Conservation (phyloP, 2,329 filamentous ascomycete species). For the Penicillium sp. region DNA sequence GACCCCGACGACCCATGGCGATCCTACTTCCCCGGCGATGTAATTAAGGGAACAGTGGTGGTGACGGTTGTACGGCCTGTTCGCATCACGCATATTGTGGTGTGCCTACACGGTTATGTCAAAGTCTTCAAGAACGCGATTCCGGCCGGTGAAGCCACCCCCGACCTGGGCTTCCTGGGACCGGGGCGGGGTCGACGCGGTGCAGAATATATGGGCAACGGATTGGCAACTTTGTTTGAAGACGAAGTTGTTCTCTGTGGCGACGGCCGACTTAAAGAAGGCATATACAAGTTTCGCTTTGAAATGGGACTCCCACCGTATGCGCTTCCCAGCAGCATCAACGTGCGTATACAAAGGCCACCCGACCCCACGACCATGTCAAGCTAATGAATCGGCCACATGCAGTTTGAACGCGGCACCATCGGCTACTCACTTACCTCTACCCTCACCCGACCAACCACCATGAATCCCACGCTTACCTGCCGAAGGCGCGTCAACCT, state of each 20-base stretch:
- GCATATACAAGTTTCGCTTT: conserved; percentile 67
- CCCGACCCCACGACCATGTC: background rate
- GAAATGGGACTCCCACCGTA: conserved; percentile 62
- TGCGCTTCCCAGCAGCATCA: conserved; percentile 79
- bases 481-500: conserved; percentile 81
- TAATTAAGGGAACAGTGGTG: conserved; percentile 61
- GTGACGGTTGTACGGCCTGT: conserved; percentile 62
- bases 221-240: conserved; percentile 65
- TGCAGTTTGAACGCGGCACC: conserved; percentile 88
- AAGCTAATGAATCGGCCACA: conserved; percentile 5
- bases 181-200: conserved; percentile 56
- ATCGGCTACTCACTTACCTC: conserved; percentile 90
- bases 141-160: conserved; percentile 55
- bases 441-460: conserved; percentile 83
- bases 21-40: conserved; percentile 63
- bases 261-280: conserved; percentile 63
- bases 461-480: conserved; percentile 75
- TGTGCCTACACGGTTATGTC: conserved; percentile 64
- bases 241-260: conserved; percentile 66
- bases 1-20: conserved; percentile 64
- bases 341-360: conserved; percentile 62
- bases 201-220: conserved; percentile 63
- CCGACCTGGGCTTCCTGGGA: conserved; percentile 52
- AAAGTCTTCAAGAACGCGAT: conserved; percentile 66
- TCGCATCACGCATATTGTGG: conserved; percentile 63